These are phyloP conservation scores for Exutisphaerella laricina DNA, from an alignment of 2,329 filamentous ascomycete species.

Conservation along the genomic window DNA sequence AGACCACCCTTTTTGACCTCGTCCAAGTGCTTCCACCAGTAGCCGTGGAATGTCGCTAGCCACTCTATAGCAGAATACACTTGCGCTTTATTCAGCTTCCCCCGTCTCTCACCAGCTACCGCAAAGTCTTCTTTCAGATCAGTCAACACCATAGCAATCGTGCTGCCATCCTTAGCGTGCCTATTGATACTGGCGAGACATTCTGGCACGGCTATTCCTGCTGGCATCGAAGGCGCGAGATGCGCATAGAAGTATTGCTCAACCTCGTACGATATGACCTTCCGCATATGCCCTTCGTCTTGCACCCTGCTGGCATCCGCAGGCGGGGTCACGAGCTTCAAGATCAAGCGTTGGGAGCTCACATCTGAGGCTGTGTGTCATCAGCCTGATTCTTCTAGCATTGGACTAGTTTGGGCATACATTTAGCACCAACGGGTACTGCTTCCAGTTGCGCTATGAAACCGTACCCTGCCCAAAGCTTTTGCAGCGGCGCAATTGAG, in stretches of 20 bases:
- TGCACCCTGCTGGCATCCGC: constrained; percentile 22
- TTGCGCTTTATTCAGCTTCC: constrained; percentile 44
- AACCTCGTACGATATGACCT: constrained; percentile 61
- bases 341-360: constrained; percentile 37
- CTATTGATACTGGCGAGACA: constrained; percentile 35
- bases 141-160: constrained; percentile 52
- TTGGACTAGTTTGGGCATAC: background rate
- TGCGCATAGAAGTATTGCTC: constrained; percentile 61
- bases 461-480: constrained; percentile 46
- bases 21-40: constrained; percentile 42
- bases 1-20: constrained; percentile 34
- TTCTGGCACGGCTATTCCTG: constrained; percentile 45
- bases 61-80: constrained; percentile 54
- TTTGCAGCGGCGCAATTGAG: constrained; percentile 31
- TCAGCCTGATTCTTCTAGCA: background rate
- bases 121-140: constrained; percentile 53
- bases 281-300: constrained; percentile 59
- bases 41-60: constrained; percentile 57
- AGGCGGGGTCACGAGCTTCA: constrained; percentile 58
- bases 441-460: constrained; percentile 53
- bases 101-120: constrained; percentile 51
- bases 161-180: constrained; percentile 20
- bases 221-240: constrained; percentile 47
- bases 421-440: constrained; percentile 14
- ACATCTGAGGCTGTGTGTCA: background rate